Conservation (phyloP, 768 basidiomycete genomes). For the Lanmaoa pseudosensibilis region DNA sequence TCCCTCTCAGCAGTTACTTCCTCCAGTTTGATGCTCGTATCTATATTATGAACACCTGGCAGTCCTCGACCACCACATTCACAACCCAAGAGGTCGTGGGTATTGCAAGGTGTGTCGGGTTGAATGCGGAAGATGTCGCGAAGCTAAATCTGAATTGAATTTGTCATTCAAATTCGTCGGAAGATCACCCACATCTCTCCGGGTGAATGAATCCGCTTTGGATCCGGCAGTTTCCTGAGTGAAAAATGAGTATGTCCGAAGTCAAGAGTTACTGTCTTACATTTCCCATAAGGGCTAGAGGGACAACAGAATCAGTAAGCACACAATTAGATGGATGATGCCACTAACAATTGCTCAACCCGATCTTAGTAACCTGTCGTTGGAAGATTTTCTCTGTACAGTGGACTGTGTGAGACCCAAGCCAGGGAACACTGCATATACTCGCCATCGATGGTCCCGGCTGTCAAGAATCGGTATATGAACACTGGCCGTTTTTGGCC, state of each 20-base stretch:
- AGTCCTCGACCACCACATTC: conserved; percentile 47
- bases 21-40: conserved; percentile 19
- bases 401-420: conserved; percentile 3
- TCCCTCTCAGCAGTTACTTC: conserved; percentile 30
- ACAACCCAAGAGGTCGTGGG: conserved; percentile 90
- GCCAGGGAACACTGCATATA: background rate
- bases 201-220: conserved; percentile 83
- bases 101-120: conserved; percentile 76
- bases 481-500: conserved; percentile 91
- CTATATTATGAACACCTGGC: background rate
- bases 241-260: conserved; percentile 9
- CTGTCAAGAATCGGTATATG: conserved; percentile 84
- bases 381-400: conserved; percentile 84
- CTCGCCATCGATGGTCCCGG: conserved; percentile 87
- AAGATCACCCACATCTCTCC: conserved; percentile 66
- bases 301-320: conserved; percentile 10
- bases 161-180: background rate
- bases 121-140: conserved; percentile 92
- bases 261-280: conserved; percentile 35
- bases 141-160: conserved; percentile 49
- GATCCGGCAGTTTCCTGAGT: conserved; percentile 47
- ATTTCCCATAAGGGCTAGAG: conserved; percentile 68
- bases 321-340: conserved; percentile 6
- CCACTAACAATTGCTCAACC: conserved; percentile 77
- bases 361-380: conserved; percentile 91